Conservation (phyloP, 305 asterid genomes). For the Stenogyne calaminthoides region DNA sequence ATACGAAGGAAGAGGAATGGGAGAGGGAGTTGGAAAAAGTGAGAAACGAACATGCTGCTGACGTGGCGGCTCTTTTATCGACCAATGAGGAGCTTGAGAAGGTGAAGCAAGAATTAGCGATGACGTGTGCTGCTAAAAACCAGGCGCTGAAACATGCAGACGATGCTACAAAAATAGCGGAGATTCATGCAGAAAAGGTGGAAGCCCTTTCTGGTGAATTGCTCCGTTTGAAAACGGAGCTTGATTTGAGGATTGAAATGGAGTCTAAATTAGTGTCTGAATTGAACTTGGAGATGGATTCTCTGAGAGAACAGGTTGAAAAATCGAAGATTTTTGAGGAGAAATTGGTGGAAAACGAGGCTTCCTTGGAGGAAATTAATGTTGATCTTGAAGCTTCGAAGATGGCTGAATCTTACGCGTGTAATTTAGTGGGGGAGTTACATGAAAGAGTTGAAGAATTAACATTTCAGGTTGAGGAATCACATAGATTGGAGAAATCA, state of each 20-base stretch:
- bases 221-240: conserved; percentile 49
- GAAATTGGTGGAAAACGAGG: conserved; percentile 59
- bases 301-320: conserved; percentile 51
- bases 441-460: conserved; percentile 54
- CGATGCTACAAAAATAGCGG: conserved; percentile 72
- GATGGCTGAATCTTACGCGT: conserved; percentile 67
- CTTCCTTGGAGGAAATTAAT: conserved; percentile 58
- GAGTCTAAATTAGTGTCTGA: conserved; percentile 54
- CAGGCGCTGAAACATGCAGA: conserved; percentile 79
- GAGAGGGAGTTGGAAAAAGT: conserved; percentile 58
- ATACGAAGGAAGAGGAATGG: conserved; percentile 62
- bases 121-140: conserved; percentile 69
- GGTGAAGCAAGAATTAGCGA: conserved; percentile 62
- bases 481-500: conserved; percentile 57
- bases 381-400: conserved; percentile 79
- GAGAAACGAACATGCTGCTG: conserved; percentile 62
- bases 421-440: conserved; percentile 62
- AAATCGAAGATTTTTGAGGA: conserved; percentile 45
- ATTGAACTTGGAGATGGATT: conserved; percentile 53
- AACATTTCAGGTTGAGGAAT: conserved; percentile 47
- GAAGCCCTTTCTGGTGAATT: conserved; percentile 65
- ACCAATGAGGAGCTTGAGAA: conserved; percentile 63
- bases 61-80: conserved; percentile 65
- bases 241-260: conserved; percentile 49
- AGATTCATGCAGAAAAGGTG: conserved; percentile 68